Evolutionary conservation across 2,329 filamentous ascomycete species (phyloP).

Genomic region (Fonsecaea nubica): DNA sequence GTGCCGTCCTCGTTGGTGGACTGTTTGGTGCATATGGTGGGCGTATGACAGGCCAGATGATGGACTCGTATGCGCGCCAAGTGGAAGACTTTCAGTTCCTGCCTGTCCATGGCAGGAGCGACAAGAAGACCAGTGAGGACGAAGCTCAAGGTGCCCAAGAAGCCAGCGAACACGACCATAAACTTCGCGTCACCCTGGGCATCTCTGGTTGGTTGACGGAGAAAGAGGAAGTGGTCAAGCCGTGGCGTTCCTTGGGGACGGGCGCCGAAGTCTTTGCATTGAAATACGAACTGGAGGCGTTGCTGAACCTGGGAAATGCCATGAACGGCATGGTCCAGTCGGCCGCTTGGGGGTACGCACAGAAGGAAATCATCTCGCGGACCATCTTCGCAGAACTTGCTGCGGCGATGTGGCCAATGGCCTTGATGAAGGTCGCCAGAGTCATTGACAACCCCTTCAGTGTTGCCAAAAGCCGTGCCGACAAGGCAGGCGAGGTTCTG

Average conservation of each 20-base stretch:
- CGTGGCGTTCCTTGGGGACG: conserved; percentile 78
- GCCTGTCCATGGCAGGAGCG: conserved; percentile 65
- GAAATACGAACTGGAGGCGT: conserved; percentile 78
- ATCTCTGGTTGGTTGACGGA: conserved; percentile 81
- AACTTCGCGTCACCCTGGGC: conserved; percentile 81
- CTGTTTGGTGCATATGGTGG: conserved; percentile 92
- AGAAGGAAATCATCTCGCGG: conserved; percentile 74
- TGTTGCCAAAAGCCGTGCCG: conserved; percentile 75
- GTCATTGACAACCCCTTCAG: conserved; percentile 83
- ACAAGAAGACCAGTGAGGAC: conserved; percentile 52
- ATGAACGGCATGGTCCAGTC: conserved; percentile 79
- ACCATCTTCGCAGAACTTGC: conserved; percentile 72
- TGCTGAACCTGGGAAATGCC: conserved; percentile 78
- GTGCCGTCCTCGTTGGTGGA: conserved; percentile 77
- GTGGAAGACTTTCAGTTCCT: conserved; percentile 89
- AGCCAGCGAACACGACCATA: conserved; percentile 56
- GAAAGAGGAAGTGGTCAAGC: conserved; percentile 72
- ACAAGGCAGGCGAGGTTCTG: conserved; percentile 79
- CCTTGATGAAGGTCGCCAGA: conserved; percentile 69
- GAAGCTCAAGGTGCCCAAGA: conserved; percentile 52
- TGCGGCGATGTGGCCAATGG: conserved; percentile 73
- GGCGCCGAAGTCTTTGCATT: conserved; percentile 81
- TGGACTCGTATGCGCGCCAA: conserved; percentile 85
- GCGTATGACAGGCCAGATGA: conserved; percentile 81
- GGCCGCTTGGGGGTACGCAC: conserved; percentile 79